Evolutionary conservation across 2,329 filamentous ascomycete species (phyloP), one percentile per base, ranked within the genome.

Genomic region (Myriosclerotinia curreyana): DNA sequence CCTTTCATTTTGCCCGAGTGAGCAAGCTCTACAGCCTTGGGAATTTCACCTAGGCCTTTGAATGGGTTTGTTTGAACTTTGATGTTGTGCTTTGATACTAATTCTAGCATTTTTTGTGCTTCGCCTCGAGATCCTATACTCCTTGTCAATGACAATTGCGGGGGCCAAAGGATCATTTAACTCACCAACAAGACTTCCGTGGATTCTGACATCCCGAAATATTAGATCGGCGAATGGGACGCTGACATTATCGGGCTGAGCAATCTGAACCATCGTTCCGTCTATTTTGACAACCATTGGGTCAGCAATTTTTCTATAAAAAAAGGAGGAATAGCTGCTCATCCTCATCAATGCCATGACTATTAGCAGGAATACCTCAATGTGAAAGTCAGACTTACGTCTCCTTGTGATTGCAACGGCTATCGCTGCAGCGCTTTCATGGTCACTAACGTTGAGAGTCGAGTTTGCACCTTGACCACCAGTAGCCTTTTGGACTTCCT

Each of bases 391-490:
- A 60, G 17, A 62, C 51, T 38, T 62, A 62, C 87, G 85, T 79
- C 82, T 85, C 69, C 78, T 81, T 0, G 85, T 87, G 0, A 85
- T 75, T 0, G 83, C 83, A 60, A 81, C 83, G 0, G 78, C 80
- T 28, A 80, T 72, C 6, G 78, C 82, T 49, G 82, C 79, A 2
- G 84, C 80, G 0, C 74, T 74, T 1, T 76, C 71, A 22, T 81
- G 80, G 66, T 86, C 83, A n/a, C 79, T 79, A 0, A 87, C 71
- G 55, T 81, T 81, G 15, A 87, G 72, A 0, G 83, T 80, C 1
- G 80, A 80, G 63, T 84, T 79, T 0, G 79, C 83, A 0, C 84
- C 82, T 11, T 74, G 65, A 0, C 79, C 80, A 12, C 76, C 77
- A 0, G 83, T 86, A 0, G 79, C 76, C 12, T 73, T 75, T 48